Evolutionary conservation across 2,329 filamentous ascomycete genomes (phyloP), one percentile per base, ranked within the genome.

Genomic region (Colletotrichum caudatum): DNA sequence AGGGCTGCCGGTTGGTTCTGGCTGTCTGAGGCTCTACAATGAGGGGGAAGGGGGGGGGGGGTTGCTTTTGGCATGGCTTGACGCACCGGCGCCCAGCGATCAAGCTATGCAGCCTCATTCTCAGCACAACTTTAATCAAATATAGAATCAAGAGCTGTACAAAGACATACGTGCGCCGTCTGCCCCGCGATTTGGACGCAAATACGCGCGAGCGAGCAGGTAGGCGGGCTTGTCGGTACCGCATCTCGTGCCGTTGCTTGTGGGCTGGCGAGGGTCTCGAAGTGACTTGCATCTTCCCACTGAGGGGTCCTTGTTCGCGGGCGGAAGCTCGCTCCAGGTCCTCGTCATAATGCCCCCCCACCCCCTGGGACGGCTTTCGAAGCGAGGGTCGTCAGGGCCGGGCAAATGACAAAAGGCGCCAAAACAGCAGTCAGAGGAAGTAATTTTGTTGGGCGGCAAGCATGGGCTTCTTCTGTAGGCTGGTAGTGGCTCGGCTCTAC

Each of bases 211-310:
- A 37, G 26, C 0, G 41, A 33, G 50, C 51, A 51, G 35, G 20
- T 51, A 51, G 35, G 20, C n/a, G 64, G 37, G 53, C 39, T 51
- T 64, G 48, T 56, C 33, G 46, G 37, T 11, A 54, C 65, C 26
- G 69, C 59, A 60, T 69, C 59, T 53, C 26, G 54, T 58, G 44
- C 59, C 53, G 54, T 41, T 54, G 59, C 46, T 62, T n/a, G 65
- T 64, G 69, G 69, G 53, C 54, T 71, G 16, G 37, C 18, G 59
- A 71, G 64, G 69, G 58, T 71, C 29, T 57, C n/a, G 26, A 54
- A 60, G 69, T 72, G 69, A 72, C 69, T 72, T 69, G 69, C 69
- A 72, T 72, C 60, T 64, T 69, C 59, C 69, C 69, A 71, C 69
- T 58, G 53, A 69, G 18, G 35, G 35, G 64, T 44, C 59, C 69